Evolutionary conservation across 2,329 filamentous ascomycete genomes (phyloP), one percentile per base, ranked within the genome.

Genomic region (Scolecobasidium constrictum): DNA sequence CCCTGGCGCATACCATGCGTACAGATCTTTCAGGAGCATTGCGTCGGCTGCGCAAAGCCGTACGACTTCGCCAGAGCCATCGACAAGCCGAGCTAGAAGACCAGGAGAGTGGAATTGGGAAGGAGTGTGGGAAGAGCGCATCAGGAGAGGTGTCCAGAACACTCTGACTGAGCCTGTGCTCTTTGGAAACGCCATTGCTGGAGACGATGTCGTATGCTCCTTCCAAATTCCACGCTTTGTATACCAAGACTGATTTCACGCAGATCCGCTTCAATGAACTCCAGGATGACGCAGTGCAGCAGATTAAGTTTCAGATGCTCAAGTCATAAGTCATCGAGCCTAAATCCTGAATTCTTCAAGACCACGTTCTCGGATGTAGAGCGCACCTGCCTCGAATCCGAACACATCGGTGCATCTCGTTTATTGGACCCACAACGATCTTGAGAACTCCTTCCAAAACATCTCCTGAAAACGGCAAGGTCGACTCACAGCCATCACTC

Each of bases 81-180:
- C 35, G 9, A 38, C 56, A 7, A 39, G 46, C 59, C 52, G 52
- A 73, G 61, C 53, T 62, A 47, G 65, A 47, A 69, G 73, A 39
- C 86, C 86, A 0, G 84, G 83, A 5, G 83, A 94, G 53, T 96
- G 90, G 90, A 94, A 94, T 56, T 96, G 90, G 90, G 86, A 94
- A 54, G 88, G 90, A 0, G 90, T 96, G 0, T 98, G 90, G 90
- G 85, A 93, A 57, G 82, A 88, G 49, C 75, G 90, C 43, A 88
- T 94, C 1, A 81, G 77, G 60, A 84, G 82, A 59, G 83, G 83
- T 15, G 76, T 95, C 35, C 75, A 81, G 40, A 72, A 75, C 7
- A 94, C 86, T 54, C 64, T 86, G 39, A 84, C 85, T 1, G 90
- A 96, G 51, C 68, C 78, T 2, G 79, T 86, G 4, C 64, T 96